Conservation (phyloP, 371 early-diverging fungal species). For the Apophysomyces elegans region DNA sequence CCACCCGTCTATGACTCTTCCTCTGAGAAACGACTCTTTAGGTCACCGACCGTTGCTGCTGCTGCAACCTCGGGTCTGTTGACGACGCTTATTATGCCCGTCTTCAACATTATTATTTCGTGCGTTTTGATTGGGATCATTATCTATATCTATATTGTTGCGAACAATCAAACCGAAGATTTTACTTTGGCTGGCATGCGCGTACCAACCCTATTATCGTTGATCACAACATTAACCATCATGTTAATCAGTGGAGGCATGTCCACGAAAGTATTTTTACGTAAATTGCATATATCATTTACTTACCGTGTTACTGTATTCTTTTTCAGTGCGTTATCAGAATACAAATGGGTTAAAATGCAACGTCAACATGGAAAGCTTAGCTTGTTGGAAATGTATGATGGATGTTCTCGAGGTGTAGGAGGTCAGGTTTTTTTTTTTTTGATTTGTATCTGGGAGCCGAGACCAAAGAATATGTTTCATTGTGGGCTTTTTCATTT, state of each 20-base stretch:
- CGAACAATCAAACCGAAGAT: slow-evolving; percentile 12
- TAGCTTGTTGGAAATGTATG: slow-evolving; percentile 21
- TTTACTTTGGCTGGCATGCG: slow-evolving; percentile 19
- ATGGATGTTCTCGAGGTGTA: slow-evolving; percentile 24
- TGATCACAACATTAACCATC: slow-evolving; percentile 18
- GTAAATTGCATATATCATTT: too few relatives aligned
- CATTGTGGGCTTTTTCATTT: not conserved
- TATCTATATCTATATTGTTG: not conserved
- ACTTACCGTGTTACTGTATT: too few relatives aligned
- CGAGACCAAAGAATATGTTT: not conserved
- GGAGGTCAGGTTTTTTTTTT: slow-evolving; percentile 15
- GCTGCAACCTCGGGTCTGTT: not conserved
- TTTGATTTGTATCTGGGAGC: too few relatives aligned
- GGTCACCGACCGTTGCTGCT: not conserved
- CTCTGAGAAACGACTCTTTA: not conserved
- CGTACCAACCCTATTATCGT: slow-evolving; percentile 15
- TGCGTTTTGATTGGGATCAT: slow-evolving; percentile 2
- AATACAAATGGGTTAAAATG: slow-evolving; percentile 28
- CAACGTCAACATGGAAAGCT: slow-evolving; percentile 20
- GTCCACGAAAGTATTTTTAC: slow-evolving; percentile 12
- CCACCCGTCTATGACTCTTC: not conserved
- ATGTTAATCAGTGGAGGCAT: slow-evolving; percentile 24
- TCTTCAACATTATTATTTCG: not conserved
- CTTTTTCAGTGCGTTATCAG: slow-evolving; percentile 21
- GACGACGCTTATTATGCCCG: not conserved